A percentile compares a stretch with the other conserved stretches of the same genome.
Evolutionary conservation across 768 basidiomycete genomes (phyloP).

Genomic region (Scleroderma bovista): DNA sequence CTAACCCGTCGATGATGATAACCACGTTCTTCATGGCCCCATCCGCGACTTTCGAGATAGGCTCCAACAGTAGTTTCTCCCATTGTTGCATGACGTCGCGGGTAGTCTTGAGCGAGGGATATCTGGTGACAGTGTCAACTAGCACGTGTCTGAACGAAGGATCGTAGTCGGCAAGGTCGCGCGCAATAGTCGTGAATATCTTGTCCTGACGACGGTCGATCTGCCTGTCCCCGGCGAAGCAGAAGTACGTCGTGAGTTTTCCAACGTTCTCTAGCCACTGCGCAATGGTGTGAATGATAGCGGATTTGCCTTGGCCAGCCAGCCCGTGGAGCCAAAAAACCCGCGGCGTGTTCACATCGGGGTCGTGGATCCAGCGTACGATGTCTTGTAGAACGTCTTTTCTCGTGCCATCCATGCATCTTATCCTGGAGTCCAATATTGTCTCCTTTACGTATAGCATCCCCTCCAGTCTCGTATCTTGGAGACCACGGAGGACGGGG

Average conservation of each 20-base stretch:
- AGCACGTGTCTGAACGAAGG: constrained; percentile 1
- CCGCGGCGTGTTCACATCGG: background rate
- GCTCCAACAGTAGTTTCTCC: constrained; percentile 12
- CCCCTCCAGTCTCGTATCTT: background rate
- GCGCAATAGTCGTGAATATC: constrained; percentile 2
- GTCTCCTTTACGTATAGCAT: background rate
- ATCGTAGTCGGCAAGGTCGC: constrained; percentile 16
- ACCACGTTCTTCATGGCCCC: constrained; percentile 15
- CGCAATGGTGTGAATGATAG: background rate
- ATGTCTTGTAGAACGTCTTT: background rate
- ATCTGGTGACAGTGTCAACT: background rate
- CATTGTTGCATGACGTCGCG: constrained; percentile 8
- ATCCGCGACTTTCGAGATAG: background rate
- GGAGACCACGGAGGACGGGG: background rate
- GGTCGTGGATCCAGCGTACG: background rate
- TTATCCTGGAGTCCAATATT: background rate
- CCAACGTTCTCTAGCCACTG: background rate
- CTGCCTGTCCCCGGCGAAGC: background rate
- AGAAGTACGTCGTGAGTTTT: background rate
- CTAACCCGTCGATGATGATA: constrained; percentile 22
- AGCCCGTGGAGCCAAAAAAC: background rate
- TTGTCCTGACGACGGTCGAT: background rate
- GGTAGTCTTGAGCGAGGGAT: constrained; percentile 1
- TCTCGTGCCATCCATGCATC: constrained; percentile 1
- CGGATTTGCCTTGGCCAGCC: constrained; percentile 1